phyloP scores from a whole-genome alignment of 768 basidiomycete genomes.

The Suillus decipiens region DNA sequence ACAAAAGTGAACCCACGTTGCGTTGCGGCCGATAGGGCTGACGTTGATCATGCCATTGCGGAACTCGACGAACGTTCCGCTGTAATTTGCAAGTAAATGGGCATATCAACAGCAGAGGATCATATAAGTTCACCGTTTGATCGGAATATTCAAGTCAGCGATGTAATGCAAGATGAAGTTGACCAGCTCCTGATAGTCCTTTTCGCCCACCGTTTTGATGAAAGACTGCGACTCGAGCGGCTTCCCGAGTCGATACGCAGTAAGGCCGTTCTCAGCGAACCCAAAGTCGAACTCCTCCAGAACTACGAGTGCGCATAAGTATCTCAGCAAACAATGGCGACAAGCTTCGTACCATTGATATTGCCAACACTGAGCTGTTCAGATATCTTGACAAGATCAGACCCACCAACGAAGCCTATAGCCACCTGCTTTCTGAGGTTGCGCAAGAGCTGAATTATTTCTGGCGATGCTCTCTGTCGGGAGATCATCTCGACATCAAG shows the following conservation, averaged over 20 bases:
- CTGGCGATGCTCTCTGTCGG: conserved; percentile 55
- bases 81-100: conserved; percentile 30
- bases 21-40: conserved; percentile 94
- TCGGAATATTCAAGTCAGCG: conserved; percentile 90
- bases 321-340: not conserved
- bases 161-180: conserved; percentile 93
- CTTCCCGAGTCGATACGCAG: conserved; percentile 82
- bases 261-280: conserved; percentile 95
- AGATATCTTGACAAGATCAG: conserved; percentile 84
- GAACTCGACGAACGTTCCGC: conserved; percentile 97
- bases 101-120: not conserved
- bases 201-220: conserved; percentile 89
- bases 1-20: conserved; percentile 59
- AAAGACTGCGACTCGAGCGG: conserved; percentile 78
- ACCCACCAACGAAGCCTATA: conserved; percentile 93
- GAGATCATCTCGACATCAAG: conserved; percentile 15
- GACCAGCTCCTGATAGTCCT: conserved; percentile 86
- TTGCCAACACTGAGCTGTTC: conserved; percentile 75
- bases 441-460: conserved; percentile 69
- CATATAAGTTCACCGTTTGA: conserved; percentile 69
- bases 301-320: conserved; percentile 42
- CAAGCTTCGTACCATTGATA: conserved; percentile 48
- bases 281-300: conserved; percentile 84
- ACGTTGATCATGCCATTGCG: conserved; percentile 98
- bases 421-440: conserved; percentile 70